Conservation (phyloP, 108 stramenopile species). For the Aurantiochytrium sp. region DNA sequence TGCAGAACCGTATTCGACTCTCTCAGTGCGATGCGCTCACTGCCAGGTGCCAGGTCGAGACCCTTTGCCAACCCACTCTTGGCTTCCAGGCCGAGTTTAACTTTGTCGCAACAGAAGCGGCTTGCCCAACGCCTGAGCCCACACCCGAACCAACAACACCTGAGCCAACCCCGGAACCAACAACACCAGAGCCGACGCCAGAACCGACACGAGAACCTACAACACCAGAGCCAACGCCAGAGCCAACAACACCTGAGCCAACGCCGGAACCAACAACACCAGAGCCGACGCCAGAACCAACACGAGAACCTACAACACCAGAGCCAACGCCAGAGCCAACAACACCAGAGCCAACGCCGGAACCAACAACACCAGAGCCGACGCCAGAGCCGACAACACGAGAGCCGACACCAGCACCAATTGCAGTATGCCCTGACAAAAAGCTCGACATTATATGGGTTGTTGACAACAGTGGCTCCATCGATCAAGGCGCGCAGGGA, state of each 20-base stretch:
- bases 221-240: neutral
- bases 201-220: neutral
- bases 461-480: neutral
- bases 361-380: neutral
- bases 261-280: neutral
- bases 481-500: neutral
- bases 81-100: neutral
- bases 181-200: neutral
- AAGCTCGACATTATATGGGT: neutral
- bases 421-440: neutral
- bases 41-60: neutral
- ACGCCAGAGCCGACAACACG: neutral
- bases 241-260: neutral
- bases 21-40: neutral
- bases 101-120: neutral
- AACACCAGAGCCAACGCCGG: neutral
- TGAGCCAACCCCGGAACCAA: neutral
- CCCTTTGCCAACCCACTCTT: neutral
- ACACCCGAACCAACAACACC: neutral
- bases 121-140: neutral
- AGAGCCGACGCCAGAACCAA: neutral
- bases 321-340: neutral
- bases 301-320: neutral
- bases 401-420: neutral
- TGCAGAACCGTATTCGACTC: neutral